Conservation (phyloP, 169 alveolate species). For the Perkinsus marinus region DNA sequence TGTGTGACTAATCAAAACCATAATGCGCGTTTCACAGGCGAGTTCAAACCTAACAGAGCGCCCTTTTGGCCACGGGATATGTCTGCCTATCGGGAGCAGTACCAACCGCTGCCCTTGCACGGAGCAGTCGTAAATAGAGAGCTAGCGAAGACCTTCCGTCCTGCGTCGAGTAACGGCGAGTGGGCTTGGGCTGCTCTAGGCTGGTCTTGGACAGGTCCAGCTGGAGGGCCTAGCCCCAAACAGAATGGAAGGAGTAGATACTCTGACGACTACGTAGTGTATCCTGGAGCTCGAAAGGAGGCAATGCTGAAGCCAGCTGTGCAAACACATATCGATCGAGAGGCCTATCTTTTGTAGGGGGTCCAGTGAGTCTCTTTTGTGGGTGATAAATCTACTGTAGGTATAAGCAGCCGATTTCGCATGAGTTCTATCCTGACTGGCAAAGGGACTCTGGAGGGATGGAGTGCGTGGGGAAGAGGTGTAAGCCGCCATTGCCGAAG, state of each 20-base stretch:
- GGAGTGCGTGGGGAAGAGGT: background rate
- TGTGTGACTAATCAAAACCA: background rate
- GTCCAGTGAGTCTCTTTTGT: background rate
- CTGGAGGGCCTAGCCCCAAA: background rate
- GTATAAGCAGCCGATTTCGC: background rate
- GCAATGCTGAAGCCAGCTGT: background rate
- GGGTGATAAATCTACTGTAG: background rate
- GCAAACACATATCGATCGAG: background rate
- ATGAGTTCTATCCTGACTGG: background rate
- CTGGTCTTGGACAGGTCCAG: background rate
- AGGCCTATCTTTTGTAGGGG: background rate
- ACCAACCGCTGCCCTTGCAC: background rate
- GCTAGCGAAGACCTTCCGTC: background rate
- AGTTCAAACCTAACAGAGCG: background rate
- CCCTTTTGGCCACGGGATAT: background rate
- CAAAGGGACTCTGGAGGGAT: background rate
- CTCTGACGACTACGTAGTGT: background rate
- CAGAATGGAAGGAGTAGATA: background rate
- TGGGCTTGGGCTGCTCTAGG: background rate
- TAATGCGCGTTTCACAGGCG: background rate
- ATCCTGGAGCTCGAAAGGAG: background rate
- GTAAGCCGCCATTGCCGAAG: background rate
- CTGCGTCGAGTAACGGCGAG: background rate
- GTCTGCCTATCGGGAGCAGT: background rate
- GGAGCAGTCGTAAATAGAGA: background rate